phyloP scores from a whole-genome alignment of 2,329 filamentous ascomycete species.

The Colletotrichum sansevieriae region DNA sequence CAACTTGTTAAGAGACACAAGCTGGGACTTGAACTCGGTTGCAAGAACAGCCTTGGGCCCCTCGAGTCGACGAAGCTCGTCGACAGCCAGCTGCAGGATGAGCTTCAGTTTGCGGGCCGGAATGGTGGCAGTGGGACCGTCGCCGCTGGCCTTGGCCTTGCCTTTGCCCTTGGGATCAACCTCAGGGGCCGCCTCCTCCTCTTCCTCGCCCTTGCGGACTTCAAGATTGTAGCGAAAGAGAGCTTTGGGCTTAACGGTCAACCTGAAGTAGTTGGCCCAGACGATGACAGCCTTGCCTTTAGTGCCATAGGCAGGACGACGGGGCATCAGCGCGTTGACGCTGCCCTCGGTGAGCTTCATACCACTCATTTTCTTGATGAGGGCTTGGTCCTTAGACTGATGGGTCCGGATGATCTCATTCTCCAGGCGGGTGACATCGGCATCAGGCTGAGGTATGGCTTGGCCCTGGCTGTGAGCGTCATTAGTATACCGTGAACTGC shows the following conservation, averaged over 20 bases:
- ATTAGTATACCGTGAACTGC: conserved; percentile 10
- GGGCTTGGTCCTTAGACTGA: conserved; percentile 45
- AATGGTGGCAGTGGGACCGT: conserved; percentile 47
- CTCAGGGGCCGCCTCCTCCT: conserved; percentile 31
- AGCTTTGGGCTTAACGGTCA: conserved; percentile 53
- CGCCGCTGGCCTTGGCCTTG: conserved; percentile 28
- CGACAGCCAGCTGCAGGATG: conserved; percentile 56
- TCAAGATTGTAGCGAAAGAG: conserved; percentile 63
- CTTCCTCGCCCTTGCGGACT: conserved; percentile 45
- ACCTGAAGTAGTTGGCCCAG: conserved; percentile 68
- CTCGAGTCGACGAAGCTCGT: conserved; percentile 50
- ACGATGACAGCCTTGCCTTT: conserved; percentile 57
- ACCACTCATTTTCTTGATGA: conserved; percentile 54
- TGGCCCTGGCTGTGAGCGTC: conserved; percentile 16
- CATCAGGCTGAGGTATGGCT: conserved; percentile 45
- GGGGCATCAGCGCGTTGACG: conserved; percentile 51
- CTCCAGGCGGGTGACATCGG: conserved; percentile 53
- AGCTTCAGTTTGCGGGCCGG: conserved; percentile 59
- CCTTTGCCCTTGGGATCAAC: conserved; percentile 42
- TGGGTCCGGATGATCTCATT: conserved; percentile 53
- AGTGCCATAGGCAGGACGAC: conserved; percentile 63
- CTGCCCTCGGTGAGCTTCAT: conserved; percentile 46
- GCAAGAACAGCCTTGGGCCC: conserved; percentile 51
- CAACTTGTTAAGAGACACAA: conserved; percentile 57
- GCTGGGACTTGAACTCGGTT: conserved; percentile 65